phyloP scores from a whole-genome alignment of 805 yeast genomes.

The Maudiozyma barnettii region DNA sequence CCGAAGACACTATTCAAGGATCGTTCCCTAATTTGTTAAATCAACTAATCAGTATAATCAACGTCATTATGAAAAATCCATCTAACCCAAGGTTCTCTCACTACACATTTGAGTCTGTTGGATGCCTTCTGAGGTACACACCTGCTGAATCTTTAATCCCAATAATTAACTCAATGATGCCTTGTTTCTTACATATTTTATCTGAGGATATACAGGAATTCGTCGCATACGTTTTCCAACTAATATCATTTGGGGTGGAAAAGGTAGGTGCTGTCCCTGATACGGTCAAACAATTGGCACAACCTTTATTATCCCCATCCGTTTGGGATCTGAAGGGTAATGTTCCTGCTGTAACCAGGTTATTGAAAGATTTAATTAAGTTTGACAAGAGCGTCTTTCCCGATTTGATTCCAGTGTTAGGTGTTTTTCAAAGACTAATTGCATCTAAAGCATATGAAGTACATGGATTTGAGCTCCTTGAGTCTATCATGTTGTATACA shows the following conservation, averaged over 20 bases:
- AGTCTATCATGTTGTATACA: slow-evolving; percentile 50
- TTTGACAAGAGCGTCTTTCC: slow-evolving; percentile 29
- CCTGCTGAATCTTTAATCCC: slow-evolving; percentile 24
- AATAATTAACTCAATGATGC: slow-evolving; percentile 43
- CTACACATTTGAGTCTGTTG: slow-evolving; percentile 80
- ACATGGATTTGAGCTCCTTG: slow-evolving; percentile 78
- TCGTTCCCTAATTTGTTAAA: slow-evolving; percentile 41
- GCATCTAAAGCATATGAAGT: slow-evolving; percentile 75
- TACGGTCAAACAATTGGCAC: slow-evolving; percentile 53
- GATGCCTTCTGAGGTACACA: slow-evolving; percentile 55
- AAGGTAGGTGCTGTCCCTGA: slow-evolving; percentile 46
- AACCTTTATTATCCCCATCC: slow-evolving; percentile 79
- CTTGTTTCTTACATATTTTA: slow-evolving; percentile 55
- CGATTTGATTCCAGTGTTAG: slow-evolving; percentile 71
- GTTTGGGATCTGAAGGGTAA: slow-evolving; percentile 93
- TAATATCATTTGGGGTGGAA: slow-evolving; percentile 72
- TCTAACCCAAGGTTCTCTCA: slow-evolving; percentile 92
- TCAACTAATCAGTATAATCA: slow-evolving; percentile 61
- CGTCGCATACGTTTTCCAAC: slow-evolving; percentile 84
- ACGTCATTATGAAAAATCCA: slow-evolving; percentile 74
- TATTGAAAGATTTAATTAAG: slow-evolving; percentile 57
- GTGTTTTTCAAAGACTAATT: slow-evolving; percentile 91
- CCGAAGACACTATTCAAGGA: slow-evolving; percentile 52
- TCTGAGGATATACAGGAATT: slow-evolving; percentile 88
- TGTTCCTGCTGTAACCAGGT: slow-evolving; percentile 82